These are phyloP conservation scores for Candida nanaspora DNA, from an alignment of 805 yeast genomes.

Conservation along the genomic window DNA sequence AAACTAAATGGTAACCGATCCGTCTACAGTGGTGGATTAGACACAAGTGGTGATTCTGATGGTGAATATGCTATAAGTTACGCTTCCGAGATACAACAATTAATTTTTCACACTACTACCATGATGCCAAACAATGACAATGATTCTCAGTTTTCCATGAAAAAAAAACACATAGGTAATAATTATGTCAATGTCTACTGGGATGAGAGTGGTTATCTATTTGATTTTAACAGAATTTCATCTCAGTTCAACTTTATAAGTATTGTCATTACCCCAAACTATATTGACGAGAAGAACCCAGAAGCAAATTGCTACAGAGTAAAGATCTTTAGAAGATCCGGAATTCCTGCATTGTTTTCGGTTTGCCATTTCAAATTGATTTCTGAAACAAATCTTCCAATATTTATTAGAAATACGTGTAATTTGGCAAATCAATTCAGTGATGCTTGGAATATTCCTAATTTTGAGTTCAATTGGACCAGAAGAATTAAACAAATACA, in stretches of 20 bases:
- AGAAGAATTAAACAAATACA: slow-evolving; percentile 53
- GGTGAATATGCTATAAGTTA: slow-evolving; percentile 72
- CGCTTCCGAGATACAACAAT: slow-evolving; percentile 63
- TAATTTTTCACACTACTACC: slow-evolving; percentile 74
- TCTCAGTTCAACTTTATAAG: slow-evolving; percentile 81
- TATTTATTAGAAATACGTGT: slow-evolving; percentile 60
- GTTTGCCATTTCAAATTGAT: slow-evolving; percentile 70
- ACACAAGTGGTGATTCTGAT: slow-evolving; percentile 58
- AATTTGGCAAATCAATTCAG: slow-evolving; percentile 67
- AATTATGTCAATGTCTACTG: slow-evolving; percentile 74
- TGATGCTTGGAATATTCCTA: slow-evolving; percentile 62
- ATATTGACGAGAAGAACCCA: slow-evolving; percentile 11
- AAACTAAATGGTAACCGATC: slow-evolving; percentile 45
- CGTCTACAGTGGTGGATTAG: slow-evolving; percentile 72
- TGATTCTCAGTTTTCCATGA: slow-evolving; percentile 41
- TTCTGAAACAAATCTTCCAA: slow-evolving; percentile 50
- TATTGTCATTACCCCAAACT: slow-evolving; percentile 66
- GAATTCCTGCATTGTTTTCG: slow-evolving; percentile 72
- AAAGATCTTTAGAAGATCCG: slow-evolving; percentile 54
- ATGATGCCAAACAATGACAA: slow-evolving; percentile 56
- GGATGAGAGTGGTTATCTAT: slow-evolving; percentile 64
- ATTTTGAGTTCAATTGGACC: slow-evolving; percentile 58
- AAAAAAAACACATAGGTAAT: slow-evolving; percentile 84
- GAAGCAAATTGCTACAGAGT: slow-evolving; percentile 43
- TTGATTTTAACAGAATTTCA: slow-evolving; percentile 62